phyloP scores from a whole-genome alignment of 805 yeast genomes.

The Wickerhamiella siamensis region DNA sequence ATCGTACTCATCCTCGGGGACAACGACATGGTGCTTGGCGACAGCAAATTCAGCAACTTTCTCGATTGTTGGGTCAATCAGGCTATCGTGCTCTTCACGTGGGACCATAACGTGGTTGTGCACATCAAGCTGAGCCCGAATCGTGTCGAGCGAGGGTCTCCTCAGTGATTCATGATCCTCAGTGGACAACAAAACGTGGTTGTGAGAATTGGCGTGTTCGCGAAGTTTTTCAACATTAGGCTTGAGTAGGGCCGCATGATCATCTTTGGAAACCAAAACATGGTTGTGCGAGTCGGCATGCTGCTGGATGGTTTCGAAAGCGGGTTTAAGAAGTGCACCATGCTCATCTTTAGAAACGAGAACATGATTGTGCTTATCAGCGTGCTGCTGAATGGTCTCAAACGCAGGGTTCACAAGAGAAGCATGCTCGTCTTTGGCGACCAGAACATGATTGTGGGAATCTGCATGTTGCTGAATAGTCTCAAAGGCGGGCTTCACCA shows the following conservation, averaged over 20 bases:
- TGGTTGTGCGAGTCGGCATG: slow-evolving; percentile 1
- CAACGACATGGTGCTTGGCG: not conserved
- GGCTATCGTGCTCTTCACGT: not conserved
- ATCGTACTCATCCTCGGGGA: slow-evolving; percentile 2
- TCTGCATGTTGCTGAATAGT: slow-evolving; percentile 3
- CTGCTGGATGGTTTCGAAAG: not conserved
- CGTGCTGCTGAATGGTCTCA: not conserved
- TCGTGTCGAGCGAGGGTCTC: slow-evolving; percentile 6
- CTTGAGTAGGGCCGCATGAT: slow-evolving; percentile 3
- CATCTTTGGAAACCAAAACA: slow-evolving; percentile 16
- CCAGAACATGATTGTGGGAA: slow-evolving; percentile 9
- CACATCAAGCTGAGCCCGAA: not conserved
- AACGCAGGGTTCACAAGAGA: not conserved
- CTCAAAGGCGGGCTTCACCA: slow-evolving; percentile 8
- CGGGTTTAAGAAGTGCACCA: not conserved
- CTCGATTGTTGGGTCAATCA: not conserved
- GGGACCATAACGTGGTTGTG: slow-evolving; percentile 1
- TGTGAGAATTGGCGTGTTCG: not conserved
- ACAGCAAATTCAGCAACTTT: not conserved
- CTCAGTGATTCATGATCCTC: slow-evolving; percentile 6
- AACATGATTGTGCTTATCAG: not conserved
- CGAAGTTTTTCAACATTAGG: not conserved
- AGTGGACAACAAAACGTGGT: slow-evolving; percentile 16
- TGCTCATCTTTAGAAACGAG: not conserved
- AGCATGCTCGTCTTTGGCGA: slow-evolving; percentile 3